phyloP scores from a whole-genome alignment of 768 basidiomycete species.

The Floccularia luteovirens region DNA sequence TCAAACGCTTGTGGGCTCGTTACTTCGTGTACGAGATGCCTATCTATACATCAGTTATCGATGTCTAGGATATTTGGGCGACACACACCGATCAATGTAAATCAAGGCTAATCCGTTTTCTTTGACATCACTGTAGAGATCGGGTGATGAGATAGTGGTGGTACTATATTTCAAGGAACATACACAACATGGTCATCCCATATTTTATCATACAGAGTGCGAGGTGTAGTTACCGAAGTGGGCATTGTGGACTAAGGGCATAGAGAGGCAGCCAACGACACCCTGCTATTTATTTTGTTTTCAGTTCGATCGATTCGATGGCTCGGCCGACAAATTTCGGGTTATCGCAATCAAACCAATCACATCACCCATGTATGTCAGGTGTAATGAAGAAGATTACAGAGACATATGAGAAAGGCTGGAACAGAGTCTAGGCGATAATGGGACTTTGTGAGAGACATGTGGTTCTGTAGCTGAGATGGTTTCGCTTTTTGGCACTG shows the following conservation, averaged over 20 bases:
- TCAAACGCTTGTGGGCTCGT: constrained; percentile 93
- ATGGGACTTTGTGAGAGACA: too few relatives aligned
- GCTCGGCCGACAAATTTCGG: too few relatives aligned
- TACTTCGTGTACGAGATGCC: constrained; percentile 79
- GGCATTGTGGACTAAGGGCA: constrained; percentile 29
- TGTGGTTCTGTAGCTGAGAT: too few relatives aligned
- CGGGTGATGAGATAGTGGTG: constrained; percentile 8
- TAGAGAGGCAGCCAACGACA: too few relatives aligned
- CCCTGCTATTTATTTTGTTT: too few relatives aligned
- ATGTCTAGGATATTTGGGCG: not conserved
- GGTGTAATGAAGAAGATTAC: too few relatives aligned
- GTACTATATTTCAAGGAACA: constrained; percentile 17
- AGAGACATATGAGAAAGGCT: too few relatives aligned
- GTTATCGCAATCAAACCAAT: too few relatives aligned
- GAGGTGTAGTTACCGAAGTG: constrained; percentile 41
- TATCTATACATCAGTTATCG: constrained; percentile 14
- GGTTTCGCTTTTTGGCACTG: too few relatives aligned
- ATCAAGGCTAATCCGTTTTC: constrained; percentile 75
- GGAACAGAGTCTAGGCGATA: too few relatives aligned
- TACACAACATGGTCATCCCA: constrained; percentile 96
- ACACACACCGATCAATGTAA: constrained; percentile 69
- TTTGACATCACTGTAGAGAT: constrained; percentile 48
- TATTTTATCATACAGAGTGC: constrained; percentile 96
- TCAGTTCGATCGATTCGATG: too few relatives aligned
- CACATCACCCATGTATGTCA: too few relatives aligned